phyloP scores from a whole-genome alignment of 2,329 filamentous ascomycete genomes.

The Stachybotrys echinatus region DNA sequence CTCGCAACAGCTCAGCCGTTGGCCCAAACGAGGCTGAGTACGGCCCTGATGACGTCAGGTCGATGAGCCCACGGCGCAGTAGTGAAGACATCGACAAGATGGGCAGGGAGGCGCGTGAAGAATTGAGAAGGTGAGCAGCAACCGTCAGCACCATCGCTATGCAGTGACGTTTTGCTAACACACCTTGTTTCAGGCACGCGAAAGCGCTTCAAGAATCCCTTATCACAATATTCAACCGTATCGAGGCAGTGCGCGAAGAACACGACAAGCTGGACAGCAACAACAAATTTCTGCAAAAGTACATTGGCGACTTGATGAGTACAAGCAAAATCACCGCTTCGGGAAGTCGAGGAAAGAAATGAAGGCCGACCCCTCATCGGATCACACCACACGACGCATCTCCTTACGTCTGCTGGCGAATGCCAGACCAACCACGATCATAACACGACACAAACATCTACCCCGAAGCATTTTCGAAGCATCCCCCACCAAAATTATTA shows the following conservation, averaged over 20 bases:
- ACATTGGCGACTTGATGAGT: conserved; percentile 93
- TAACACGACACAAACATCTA: too few relatives aligned
- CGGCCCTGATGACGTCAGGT: conserved; percentile 81
- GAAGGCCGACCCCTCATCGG: conserved; percentile 12
- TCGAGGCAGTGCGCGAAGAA: conserved; percentile 89
- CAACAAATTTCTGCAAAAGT: conserved; percentile 96
- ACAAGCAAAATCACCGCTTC: conserved; percentile 67
- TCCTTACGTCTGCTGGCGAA: not conserved
- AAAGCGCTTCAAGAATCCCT: conserved; percentile 85
- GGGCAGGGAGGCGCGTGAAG: conserved; percentile 72
- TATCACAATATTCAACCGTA: conserved; percentile 82
- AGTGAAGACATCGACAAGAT: conserved; percentile 87
- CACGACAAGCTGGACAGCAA: conserved; percentile 96
- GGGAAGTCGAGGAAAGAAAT: conserved; percentile 49
- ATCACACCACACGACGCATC: not conserved
- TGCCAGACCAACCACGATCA: not conserved
- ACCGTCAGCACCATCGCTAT: not conserved
- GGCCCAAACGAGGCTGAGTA: conserved; percentile 70
- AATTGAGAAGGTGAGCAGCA: conserved; percentile 48
- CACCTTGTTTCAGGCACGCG: conserved; percentile 61
- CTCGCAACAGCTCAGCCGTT: conserved; percentile 68
- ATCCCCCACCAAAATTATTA: not conserved
- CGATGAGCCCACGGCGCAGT: conserved; percentile 90
- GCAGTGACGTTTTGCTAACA: conserved; percentile 5
- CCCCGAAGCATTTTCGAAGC: too few relatives aligned